Evolutionary conservation across 345 rosid species (phyloP), one percentile per base, ranked within the genome.

Genomic region (Citrus cavaleriei): DNA sequence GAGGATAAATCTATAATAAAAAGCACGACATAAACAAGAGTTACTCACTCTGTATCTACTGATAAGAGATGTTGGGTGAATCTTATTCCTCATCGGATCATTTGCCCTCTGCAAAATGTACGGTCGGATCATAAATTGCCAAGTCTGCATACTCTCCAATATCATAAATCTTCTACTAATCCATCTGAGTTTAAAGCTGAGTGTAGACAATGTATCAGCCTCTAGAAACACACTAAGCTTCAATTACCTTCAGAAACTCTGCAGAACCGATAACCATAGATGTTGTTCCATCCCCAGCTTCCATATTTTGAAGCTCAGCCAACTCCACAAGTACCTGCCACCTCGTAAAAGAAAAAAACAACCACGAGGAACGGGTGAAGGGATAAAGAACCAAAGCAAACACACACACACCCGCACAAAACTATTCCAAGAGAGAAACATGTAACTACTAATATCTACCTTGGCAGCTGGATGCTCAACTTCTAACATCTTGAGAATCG

Each of bases 381-480:
- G 7, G 25, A 18, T 42, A 4, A 38, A 40, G 22, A 13, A 30
- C 40, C 57, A 78, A n/a, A 76, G 34, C 57, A 46, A 30, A 74
- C 30, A 10, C 1, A 54, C 4, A 51, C 5, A 27, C 9, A 8
- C 42, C 7, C 10, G 2, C 10, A 38, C 7, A 38, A 7, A 38
- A 40, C 46, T 2, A 1, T 40, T 2, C 42, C 6, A 14, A 49
- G 27, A 42, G 2, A 28, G 19, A 22, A 60, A 51, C 54, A 81
- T 18, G 27, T 1, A 13, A 42, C 3, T n/a, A 55, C 16, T 21
- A 55, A 27, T 27, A 72, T 75, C 42, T 46, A 96, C 97, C 97
- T 96, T 94, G 73, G 99, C 98, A 82, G 99, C 98, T 2, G 98
- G 95, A 84, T 93, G 99, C 86, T 96, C 99, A 60, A 94, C 98